Evolutionary conservation across 192 early-diverging fungal genomes (phyloP), one percentile per base, ranked within the genome.

Genomic region (Podochytrium sp.): DNA sequence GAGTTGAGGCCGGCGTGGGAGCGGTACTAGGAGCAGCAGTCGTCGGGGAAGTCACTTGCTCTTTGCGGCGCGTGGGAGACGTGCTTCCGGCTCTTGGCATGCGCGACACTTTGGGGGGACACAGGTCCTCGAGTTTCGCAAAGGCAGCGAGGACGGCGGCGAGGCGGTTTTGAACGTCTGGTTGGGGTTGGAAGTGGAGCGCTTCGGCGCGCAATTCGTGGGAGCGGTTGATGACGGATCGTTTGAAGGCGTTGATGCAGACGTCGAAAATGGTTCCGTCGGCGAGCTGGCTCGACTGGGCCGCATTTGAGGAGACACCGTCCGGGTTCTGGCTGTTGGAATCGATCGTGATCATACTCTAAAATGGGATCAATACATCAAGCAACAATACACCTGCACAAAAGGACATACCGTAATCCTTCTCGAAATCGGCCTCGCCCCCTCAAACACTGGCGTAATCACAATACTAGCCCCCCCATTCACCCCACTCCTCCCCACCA

Each of bases 281-380:
- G 1, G 75, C 75, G 10, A 76, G 42, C 18, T 53, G 42, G 32
- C 47, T 71, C 25, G 69, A 38, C 23, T 71, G 53, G 4, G 56
- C 20, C 16, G 39, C 29, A 60, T 60, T 27, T 16, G 60, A 18
- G 1, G 57, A 40, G 25, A 27, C n/a, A 25, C 75, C 62, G 42
- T 70, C 42, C 55, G 65, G 42, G 32, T 37, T 60, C 60, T 70
- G 39, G 39, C 64, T 60, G 23, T 71, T 71, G 2, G 75, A 60
- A 40, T 76, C 75, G 37, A 76, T 65, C 12, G 75, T 76, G 37
- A 60, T 70, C 75, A 76, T 76, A 67, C 75, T 76, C n/a, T n/a
- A 20, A 14, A 35, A n/a, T 16, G 33, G 29, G 23, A 18, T 4
- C 42, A 59, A 40, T 14, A 3, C 0, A 27, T 27, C 33, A 23